Conservation (phyloP, 1,139 yeast species). For the Kurtzmaniella quercitrusa region DNA sequence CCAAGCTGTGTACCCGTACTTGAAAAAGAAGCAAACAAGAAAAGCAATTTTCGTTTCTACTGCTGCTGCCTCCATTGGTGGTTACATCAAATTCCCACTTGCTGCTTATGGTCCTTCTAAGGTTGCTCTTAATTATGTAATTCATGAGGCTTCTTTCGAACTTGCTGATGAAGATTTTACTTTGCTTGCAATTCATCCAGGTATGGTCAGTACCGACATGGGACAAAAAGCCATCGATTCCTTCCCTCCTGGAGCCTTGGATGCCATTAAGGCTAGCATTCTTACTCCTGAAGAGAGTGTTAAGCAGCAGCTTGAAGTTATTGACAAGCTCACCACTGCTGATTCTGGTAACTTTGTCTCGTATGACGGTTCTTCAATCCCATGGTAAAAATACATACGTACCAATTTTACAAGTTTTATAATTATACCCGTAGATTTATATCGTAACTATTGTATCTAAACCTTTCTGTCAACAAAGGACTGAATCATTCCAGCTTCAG, state of each 20-base stretch:
- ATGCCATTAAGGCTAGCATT: neutral
- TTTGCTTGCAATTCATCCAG: constrained; percentile 27
- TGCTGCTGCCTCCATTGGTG: constrained; percentile 18
- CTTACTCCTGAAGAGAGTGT: constrained; percentile 12
- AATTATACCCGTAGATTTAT: neutral
- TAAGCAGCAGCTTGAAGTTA: neutral
- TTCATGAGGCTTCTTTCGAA: constrained; percentile 3
- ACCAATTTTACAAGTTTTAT: too few species aligned
- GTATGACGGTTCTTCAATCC: constrained; percentile 10
- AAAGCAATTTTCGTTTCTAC: constrained; percentile 23
- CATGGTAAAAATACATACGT: neutral
- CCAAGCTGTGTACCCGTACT: constrained; percentile 11
- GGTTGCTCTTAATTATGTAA: constrained; percentile 17
- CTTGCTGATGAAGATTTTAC: constrained; percentile 17
- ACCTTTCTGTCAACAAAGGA: constrained; percentile 63
- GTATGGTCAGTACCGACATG: constrained; percentile 24
- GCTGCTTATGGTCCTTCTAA: constrained; percentile 17
- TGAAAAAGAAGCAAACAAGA: constrained; percentile 13
- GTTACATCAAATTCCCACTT: constrained; percentile 6
- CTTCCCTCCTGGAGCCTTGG: neutral
- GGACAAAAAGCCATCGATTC: constrained; percentile 1
- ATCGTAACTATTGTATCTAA: constrained; percentile 11
- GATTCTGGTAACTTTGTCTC: constrained; percentile 9
- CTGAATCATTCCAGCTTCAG: constrained; percentile 73
- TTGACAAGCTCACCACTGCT: constrained; percentile 5